phyloP scores from a whole-genome alignment of 306 rosid species.

The Abrus pulchellus region DNA sequence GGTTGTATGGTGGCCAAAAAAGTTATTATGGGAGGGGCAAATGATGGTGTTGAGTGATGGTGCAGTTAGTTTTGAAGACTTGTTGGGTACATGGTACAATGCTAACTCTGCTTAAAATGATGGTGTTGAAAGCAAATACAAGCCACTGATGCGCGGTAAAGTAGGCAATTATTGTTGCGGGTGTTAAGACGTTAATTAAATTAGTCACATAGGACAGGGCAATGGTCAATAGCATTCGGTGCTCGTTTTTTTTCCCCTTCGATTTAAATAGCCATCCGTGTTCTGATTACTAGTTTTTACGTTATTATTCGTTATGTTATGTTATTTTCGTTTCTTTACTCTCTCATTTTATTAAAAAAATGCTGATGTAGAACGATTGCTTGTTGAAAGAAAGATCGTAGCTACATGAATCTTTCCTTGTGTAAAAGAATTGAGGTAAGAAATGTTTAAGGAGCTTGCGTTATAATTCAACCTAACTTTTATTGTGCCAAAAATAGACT shows the following conservation, averaged over 20 bases:
- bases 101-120: conserved; percentile 40
- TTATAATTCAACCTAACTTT: too few relatives aligned
- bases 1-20: background rate
- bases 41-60: conserved; percentile 34
- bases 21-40: conserved; percentile 2
- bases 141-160: conserved; percentile 39
- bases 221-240: background rate
- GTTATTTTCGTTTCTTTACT: too few relatives aligned
- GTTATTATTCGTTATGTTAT: too few relatives aligned
- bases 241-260: background rate
- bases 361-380: too few relatives aligned
- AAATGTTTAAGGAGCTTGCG: too few relatives aligned
- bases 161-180: conserved; percentile 42
- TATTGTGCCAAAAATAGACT: too few relatives aligned
- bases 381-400: too few relatives aligned
- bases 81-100: conserved; percentile 45
- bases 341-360: too few relatives aligned
- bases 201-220: background rate
- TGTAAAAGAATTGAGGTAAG: too few relatives aligned
- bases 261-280: background rate
- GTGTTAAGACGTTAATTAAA: conserved; percentile 27
- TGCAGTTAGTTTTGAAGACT: conserved; percentile 34
- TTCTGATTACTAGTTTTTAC: background rate
- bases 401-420: too few relatives aligned
- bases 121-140: conserved; percentile 42